Percentiles rank a stretch among this genome's conserved stretches.
These are phyloP conservation scores for Fusarium globosum DNA, from an alignment of 2,329 filamentous ascomycete genomes.

Conservation along the genomic window DNA sequence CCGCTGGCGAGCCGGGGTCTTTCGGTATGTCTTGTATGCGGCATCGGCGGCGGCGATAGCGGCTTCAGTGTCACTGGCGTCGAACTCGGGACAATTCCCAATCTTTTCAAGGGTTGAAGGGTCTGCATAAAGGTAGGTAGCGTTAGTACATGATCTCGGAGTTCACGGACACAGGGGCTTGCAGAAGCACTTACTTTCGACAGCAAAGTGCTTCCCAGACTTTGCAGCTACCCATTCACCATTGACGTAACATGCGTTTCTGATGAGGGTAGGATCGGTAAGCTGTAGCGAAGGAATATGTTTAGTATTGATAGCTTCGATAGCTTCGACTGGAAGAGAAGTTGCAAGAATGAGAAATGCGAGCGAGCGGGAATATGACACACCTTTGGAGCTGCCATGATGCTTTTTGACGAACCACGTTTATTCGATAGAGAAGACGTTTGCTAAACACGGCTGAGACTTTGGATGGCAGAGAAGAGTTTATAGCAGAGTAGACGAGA, in stretches of 20 bases:
- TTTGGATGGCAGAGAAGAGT: slow-evolving; percentile 8
- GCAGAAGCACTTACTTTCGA: slow-evolving; percentile 62
- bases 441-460: slow-evolving; percentile 12
- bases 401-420: slow-evolving; percentile 16
- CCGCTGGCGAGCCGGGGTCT: slow-evolving; percentile 69
- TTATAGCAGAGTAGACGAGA: slow-evolving; percentile 7
- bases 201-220: slow-evolving; percentile 79
- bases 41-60: slow-evolving; percentile 76
- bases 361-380: slow-evolving; percentile 23
- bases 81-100: slow-evolving; percentile 78
- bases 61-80: slow-evolving; percentile 71
- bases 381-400: slow-evolving; percentile 36
- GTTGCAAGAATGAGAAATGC: slow-evolving; percentile 1
- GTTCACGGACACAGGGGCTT: neutral
- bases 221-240: slow-evolving; percentile 80
- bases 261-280: slow-evolving; percentile 74
- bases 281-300: slow-evolving; percentile 53
- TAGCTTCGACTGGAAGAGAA: slow-evolving; percentile 7
- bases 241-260: slow-evolving; percentile 77
- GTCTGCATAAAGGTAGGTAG: slow-evolving; percentile 57
- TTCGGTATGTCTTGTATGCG: slow-evolving; percentile 67
- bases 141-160: slow-evolving; percentile 16
- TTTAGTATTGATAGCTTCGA: slow-evolving; percentile 30
- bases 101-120: slow-evolving; percentile 77
- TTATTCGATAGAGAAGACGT: slow-evolving; percentile 1